phyloP scores from a whole-genome alignment of 352 stramenopile genomes.

The Globisporangium takayamanum region DNA sequence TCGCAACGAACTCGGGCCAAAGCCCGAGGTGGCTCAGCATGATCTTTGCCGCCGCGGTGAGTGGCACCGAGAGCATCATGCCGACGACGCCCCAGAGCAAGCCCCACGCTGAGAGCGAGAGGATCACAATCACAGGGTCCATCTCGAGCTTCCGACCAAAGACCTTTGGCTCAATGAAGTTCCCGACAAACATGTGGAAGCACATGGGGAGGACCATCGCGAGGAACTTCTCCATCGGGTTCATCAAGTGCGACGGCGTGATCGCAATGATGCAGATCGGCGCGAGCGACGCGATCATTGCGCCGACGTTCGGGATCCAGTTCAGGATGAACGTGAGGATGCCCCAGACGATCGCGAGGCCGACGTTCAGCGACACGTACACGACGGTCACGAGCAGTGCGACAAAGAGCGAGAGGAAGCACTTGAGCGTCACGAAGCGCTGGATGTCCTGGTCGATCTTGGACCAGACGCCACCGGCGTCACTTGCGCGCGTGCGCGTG shows the following conservation, averaged over 20 bases:
- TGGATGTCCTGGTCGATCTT: slow-evolving; percentile 88
- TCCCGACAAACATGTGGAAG: slow-evolving; percentile 87
- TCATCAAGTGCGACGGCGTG: slow-evolving; percentile 78
- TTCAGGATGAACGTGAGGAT: slow-evolving; percentile 88
- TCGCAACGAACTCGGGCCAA: slow-evolving; percentile 80
- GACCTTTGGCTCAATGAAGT: slow-evolving; percentile 86
- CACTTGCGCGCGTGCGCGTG: slow-evolving; percentile 74
- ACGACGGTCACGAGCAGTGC: slow-evolving; percentile 84
- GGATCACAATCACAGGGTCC: slow-evolving; percentile 80
- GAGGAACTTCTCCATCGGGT: slow-evolving; percentile 86
- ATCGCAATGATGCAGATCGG: slow-evolving; percentile 86
- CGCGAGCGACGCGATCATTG: slow-evolving; percentile 80
- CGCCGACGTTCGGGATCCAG: slow-evolving; percentile 86
- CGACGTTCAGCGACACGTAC: slow-evolving; percentile 87
- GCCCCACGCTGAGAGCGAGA: slow-evolving; percentile 84
- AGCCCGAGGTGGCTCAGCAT: slow-evolving; percentile 83
- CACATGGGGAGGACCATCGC: slow-evolving; percentile 80
- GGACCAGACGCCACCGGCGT: slow-evolving; percentile 82
- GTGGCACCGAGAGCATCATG: slow-evolving; percentile 87
- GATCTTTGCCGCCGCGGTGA: slow-evolving; percentile 83
- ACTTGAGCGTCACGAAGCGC: slow-evolving; percentile 86
- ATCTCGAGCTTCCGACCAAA: slow-evolving; percentile 86
- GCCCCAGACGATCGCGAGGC: slow-evolving; percentile 81
- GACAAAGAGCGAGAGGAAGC: slow-evolving; percentile 84
- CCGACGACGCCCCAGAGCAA: slow-evolving; percentile 82